phyloP scores from a whole-genome alignment of 2,329 filamentous ascomycete genomes.

The Pseudopithomyces chartarum region DNA sequence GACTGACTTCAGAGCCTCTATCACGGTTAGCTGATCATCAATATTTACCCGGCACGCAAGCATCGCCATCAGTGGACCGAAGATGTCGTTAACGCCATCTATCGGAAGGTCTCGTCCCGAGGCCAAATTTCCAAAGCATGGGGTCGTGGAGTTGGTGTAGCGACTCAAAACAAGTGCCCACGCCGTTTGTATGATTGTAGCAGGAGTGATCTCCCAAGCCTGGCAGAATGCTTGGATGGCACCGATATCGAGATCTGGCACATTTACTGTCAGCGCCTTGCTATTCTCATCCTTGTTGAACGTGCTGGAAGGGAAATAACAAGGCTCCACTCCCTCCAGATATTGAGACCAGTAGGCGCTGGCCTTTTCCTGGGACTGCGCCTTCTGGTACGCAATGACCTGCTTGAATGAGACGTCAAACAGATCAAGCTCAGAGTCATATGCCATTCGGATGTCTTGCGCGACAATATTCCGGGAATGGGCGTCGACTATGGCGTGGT shows the following conservation, averaged over 20 bases:
- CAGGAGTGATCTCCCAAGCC: neutral
- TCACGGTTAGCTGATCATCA: neutral
- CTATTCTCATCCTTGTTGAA: too few species aligned
- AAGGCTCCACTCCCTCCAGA: neutral
- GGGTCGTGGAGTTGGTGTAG: neutral
- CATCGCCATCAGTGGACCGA: neutral
- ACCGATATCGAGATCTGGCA: neutral
- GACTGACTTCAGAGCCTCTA: neutral
- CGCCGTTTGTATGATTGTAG: neutral
- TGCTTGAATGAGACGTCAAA: neutral
- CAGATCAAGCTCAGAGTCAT: neutral
- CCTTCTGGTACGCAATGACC: neutral
- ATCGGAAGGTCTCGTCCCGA: neutral
- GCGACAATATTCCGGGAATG: neutral
- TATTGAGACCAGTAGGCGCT: neutral
- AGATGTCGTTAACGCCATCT: neutral
- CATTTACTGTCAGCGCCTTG: too few species aligned
- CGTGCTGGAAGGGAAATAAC: too few species aligned
- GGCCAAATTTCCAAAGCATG: neutral
- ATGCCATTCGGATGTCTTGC: neutral
- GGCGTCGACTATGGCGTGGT: neutral
- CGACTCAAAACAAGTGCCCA: neutral
- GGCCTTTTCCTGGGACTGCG: neutral
- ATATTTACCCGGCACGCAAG: neutral
- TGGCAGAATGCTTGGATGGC: neutral